Evolutionary conservation across 2,329 filamentous ascomycete species (phyloP), one percentile per base, ranked within the genome.

Genomic region (Dactylonectria estremocensis): DNA sequence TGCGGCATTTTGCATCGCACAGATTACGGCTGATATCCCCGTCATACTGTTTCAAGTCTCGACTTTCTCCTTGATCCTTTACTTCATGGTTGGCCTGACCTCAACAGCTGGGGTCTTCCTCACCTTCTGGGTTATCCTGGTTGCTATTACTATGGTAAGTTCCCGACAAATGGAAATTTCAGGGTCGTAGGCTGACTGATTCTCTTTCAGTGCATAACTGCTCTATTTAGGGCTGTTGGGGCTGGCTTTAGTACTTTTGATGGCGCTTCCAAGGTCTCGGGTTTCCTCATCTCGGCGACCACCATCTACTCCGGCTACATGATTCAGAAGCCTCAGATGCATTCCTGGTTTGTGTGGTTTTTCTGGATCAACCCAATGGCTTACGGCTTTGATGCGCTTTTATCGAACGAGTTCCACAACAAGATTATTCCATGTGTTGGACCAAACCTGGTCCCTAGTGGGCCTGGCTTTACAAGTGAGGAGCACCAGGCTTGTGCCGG

Each of bases 391-490:
- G 90, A 93, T 70, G 87, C 87, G 0, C 78, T 95, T 0, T 84
- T 94, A 74, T 84, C 90, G 0, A 94, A 94, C 72, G 92, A 95
- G 76, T 93, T 94, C 64, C 85, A 92, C 69, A 81, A 80, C 40
- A 81, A 91, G 74, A 82, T 74, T 2, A 84, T 90, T 18, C 79
- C 82, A 1, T 90, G 88, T 64, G 84, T 84, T 3, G 83, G 80
- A 2, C 69, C 68, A 28, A 88, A 87, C 66, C 77, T 90, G 6
- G 81, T 90, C 4, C 88, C 88, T 0, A 83, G 77, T 56, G 86
- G 87, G 0, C 80, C 83, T 0, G 80, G 81, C 1, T 91, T 89
- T 64, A 56, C 74, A 74, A 67, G 86, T 80, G 40, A 71, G 0
- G 72, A 69, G 5, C 76, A 83, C 67, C 85, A 88, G 71, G 81